Percentiles rank a stretch among this genome's conserved stretches.
phyloP scores from a whole-genome alignment of 2,329 filamentous ascomycete genomes.

The Xylaria sp. region DNA sequence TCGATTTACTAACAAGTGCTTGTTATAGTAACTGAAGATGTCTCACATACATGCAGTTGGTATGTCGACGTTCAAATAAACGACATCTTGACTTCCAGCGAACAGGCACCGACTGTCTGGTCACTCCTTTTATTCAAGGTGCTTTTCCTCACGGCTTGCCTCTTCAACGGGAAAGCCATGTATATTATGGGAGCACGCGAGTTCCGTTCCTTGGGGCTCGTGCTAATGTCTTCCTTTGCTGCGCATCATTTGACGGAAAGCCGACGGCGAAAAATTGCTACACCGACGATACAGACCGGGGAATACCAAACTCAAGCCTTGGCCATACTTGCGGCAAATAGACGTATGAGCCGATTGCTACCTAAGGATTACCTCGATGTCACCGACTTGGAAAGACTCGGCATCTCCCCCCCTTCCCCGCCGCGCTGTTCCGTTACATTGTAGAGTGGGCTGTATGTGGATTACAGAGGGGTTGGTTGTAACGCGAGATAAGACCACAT shows the following conservation, averaged over 20 bases:
- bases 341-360: slow-evolving; percentile 66
- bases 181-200: background rate
- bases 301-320: slow-evolving; percentile 57
- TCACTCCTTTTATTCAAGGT: background rate
- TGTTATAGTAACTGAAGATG: no score
- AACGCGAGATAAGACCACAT: slow-evolving; percentile 40
- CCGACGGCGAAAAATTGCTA: slow-evolving; percentile 44
- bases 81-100: no score
- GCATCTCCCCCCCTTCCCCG: background rate
- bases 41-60: no score
- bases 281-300: slow-evolving; percentile 59
- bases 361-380: slow-evolving; percentile 65
- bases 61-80: no score
- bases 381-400: slow-evolving; percentile 62
- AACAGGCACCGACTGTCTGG: no score
- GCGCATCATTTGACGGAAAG: slow-evolving; percentile 32
- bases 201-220: slow-evolving; percentile 35
- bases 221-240: slow-evolving; percentile 55
- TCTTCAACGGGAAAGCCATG: no score
- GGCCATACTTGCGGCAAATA: slow-evolving; percentile 72
- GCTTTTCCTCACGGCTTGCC: background rate
- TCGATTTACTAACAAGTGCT: no score
- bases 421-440: slow-evolving; percentile 49
- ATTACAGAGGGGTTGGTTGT: slow-evolving; percentile 56
- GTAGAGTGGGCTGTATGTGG: slow-evolving; percentile 52